Evolutionary conservation across 1,284 basidiomycete species (phyloP).

Genomic region (Lignosus rhinocerotis): DNA sequence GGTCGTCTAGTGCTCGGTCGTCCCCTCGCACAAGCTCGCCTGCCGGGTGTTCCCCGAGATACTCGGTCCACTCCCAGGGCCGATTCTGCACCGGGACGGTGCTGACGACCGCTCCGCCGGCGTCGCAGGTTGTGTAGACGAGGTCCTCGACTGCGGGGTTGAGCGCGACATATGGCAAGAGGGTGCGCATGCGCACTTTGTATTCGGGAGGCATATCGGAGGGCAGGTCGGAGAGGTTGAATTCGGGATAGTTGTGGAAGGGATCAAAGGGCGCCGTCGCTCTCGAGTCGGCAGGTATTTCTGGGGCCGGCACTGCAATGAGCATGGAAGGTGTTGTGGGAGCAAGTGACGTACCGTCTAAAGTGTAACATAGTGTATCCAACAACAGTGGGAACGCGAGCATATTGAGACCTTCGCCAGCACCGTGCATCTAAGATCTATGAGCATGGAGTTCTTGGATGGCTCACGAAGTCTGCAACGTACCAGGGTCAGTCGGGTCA

Average conservation of each 20-base stretch:
- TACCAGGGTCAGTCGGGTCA: constrained; percentile 62
- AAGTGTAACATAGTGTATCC: constrained; percentile 71
- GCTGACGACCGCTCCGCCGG: constrained; percentile 48
- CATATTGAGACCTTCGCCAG: constrained; percentile 50
- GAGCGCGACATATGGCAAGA: constrained; percentile 55
- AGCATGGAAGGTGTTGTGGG: not conserved
- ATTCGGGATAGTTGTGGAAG: constrained; percentile 61
- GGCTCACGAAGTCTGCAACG: constrained; percentile 26
- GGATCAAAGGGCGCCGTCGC: constrained; percentile 47
- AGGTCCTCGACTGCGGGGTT: constrained; percentile 57
- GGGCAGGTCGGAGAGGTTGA: constrained; percentile 52
- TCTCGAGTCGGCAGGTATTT: constrained; percentile 61
- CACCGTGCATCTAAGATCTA: constrained; percentile 46
- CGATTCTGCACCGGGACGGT: constrained; percentile 62
- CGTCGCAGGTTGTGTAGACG: constrained; percentile 54
- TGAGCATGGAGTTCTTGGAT: not conserved
- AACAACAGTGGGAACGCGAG: constrained; percentile 64
- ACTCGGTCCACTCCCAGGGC: constrained; percentile 86
- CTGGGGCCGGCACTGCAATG: constrained; percentile 36
- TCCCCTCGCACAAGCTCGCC: constrained; percentile 40
- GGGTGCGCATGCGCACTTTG: constrained; percentile 51
- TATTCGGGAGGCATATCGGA: constrained; percentile 58
- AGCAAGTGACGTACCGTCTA: constrained; percentile 57
- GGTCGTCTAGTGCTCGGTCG: constrained; percentile 42
- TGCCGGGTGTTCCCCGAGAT: constrained; percentile 59